Conservation (phyloP, 108 stramenopile species). For the Mediolabrus comicus region DNA sequence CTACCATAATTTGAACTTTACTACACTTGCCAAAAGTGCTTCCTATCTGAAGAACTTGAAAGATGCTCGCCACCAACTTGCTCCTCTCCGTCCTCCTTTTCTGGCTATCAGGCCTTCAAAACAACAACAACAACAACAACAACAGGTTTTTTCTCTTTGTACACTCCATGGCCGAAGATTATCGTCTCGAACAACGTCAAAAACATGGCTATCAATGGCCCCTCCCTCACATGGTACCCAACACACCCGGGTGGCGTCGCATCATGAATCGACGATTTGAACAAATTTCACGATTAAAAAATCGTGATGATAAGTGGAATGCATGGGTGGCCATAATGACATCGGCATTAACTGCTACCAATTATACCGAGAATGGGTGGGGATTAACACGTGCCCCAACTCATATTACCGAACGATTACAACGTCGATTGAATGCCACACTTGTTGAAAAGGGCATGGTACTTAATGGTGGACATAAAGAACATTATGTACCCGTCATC, state of each 20-base stretch:
- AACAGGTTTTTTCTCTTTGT: background rate
- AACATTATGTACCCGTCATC: constrained; percentile 39
- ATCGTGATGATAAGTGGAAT: constrained; percentile 49
- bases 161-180: constrained; percentile 23
- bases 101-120: no score
- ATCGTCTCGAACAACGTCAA: constrained; percentile 45
- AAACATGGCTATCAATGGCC: constrained; percentile 71
- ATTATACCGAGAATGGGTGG: constrained; percentile 72
- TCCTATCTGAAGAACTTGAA: no score
- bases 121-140: no score
- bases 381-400: constrained; percentile 45
- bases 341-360: constrained; percentile 44
- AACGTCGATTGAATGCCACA: constrained; percentile 13
- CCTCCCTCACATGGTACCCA: constrained; percentile 42
- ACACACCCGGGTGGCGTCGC: constrained; percentile 63
- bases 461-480: background rate
- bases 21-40: no score
- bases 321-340: constrained; percentile 61
- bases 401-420: constrained; percentile 27
- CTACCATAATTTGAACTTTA: no score
- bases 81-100: no score
- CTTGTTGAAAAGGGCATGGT: constrained; percentile 9
- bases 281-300: constrained; percentile 46
- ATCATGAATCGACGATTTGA: constrained; percentile 60
- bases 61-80: no score